Percentiles rank a stretch among this genome's conserved stretches.
phyloP scores from a whole-genome alignment of 140 eudicot species.

The Cichorium intybus region DNA sequence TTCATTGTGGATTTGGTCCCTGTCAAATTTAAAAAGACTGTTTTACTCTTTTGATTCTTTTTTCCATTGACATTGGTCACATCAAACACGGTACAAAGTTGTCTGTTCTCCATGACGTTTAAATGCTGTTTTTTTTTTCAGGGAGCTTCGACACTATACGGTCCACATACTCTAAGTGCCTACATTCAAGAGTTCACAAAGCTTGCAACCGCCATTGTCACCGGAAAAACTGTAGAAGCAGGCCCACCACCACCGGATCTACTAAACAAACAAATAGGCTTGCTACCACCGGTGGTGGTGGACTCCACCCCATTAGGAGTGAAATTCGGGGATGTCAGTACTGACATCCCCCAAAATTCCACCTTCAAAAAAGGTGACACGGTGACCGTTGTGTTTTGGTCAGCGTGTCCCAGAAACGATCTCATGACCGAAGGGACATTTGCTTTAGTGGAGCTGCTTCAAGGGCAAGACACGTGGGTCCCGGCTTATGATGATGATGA shows the following conservation, averaged over 20 bases:
- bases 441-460: slow-evolving; percentile 76
- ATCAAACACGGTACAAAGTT: too few relatives aligned
- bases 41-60: too few relatives aligned
- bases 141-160: slow-evolving; percentile 97
- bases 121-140: slow-evolving; percentile 16
- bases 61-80: too few relatives aligned
- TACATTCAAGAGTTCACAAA: slow-evolving; percentile 91
- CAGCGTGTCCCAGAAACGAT: slow-evolving; percentile 95
- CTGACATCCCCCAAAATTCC: slow-evolving; percentile 60
- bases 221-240: slow-evolving; percentile 51
- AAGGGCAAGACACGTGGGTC: slow-evolving; percentile 69
- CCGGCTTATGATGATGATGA: slow-evolving; percentile 95
- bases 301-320: slow-evolving; percentile 76
- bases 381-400: slow-evolving; percentile 69
- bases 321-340: slow-evolving; percentile 67
- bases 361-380: slow-evolving; percentile 70
- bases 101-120: too few relatives aligned
- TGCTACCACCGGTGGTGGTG: slow-evolving; percentile 74
- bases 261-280: slow-evolving; percentile 73
- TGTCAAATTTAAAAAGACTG: too few relatives aligned
- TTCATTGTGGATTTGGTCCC: too few relatives aligned
- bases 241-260: slow-evolving; percentile 98
- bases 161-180: slow-evolving; percentile 87
- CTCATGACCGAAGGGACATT: slow-evolving; percentile 99
- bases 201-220: slow-evolving; percentile 72